phyloP scores from a whole-genome alignment of 2,329 filamentous ascomycete species.

The Incumbomyces delicatus region DNA sequence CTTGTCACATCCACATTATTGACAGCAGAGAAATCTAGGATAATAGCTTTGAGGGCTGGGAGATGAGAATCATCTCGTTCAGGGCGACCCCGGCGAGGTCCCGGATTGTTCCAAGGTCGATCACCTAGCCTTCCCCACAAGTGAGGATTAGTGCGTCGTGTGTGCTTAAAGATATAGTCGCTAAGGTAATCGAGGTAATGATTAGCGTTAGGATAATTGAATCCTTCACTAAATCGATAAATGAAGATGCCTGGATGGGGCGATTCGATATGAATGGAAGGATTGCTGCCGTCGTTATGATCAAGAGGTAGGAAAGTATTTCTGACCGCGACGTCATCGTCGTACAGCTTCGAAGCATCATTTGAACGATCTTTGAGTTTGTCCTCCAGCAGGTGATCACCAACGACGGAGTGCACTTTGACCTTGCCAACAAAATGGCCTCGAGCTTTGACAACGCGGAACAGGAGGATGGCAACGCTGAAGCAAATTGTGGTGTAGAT shows the following conservation, averaged over 20 bases:
- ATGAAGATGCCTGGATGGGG: slow-evolving; percentile 92
- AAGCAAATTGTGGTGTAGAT: slow-evolving; percentile 78
- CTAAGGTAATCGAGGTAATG: slow-evolving; percentile 75
- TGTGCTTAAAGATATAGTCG: slow-evolving; percentile 57
- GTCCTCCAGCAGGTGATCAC: slow-evolving; percentile 61
- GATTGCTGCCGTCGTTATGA: slow-evolving; percentile 85
- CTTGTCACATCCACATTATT: slow-evolving; percentile 93
- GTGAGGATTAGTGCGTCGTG: slow-evolving; percentile 64
- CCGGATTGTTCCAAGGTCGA: slow-evolving; percentile 90
- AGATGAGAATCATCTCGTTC: slow-evolving; percentile 41
- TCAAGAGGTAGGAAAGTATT: slow-evolving; percentile 81
- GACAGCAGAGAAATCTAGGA: slow-evolving; percentile 86
- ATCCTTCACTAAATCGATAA: slow-evolving; percentile 87
- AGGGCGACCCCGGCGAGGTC: slow-evolving; percentile 51
- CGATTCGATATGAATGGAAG: slow-evolving; percentile 63
- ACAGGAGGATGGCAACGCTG: slow-evolving; percentile 69
- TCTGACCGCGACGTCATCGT: slow-evolving; percentile 34
- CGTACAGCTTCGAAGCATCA: slow-evolving; percentile 9
- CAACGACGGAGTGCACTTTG: slow-evolving; percentile 72
- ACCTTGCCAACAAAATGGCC: slow-evolving; percentile 78
- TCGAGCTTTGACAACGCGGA: slow-evolving; percentile 70
- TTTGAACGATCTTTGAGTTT: slow-evolving; percentile 33
- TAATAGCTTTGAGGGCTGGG: slow-evolving; percentile 74
- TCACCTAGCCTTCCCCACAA: slow-evolving; percentile 60
- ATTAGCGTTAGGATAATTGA: slow-evolving; percentile 91